phyloP scores from a whole-genome alignment of 495 filamentous ascomycete genomes.

The Trichoderma erinaceum region DNA sequence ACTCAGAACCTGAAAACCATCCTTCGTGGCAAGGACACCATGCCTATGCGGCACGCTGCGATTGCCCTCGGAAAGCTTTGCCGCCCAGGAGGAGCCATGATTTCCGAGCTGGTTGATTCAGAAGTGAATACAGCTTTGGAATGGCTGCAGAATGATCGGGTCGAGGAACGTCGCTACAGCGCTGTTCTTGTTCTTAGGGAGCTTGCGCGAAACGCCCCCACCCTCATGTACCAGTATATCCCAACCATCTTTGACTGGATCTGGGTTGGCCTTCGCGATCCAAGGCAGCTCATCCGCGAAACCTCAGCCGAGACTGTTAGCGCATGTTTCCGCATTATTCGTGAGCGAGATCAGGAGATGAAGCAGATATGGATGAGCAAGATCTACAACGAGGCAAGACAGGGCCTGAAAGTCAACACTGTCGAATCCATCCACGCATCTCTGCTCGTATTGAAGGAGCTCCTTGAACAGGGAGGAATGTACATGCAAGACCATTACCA shows the following conservation, averaged over 20 bases:
- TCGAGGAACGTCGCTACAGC: conserved; percentile 85
- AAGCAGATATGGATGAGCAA: conserved; percentile 79
- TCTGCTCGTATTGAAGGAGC: conserved; percentile 80
- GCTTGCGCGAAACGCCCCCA: conserved; percentile 83
- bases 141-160: conserved; percentile 90
- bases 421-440: conserved; percentile 87
- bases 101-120: conserved; percentile 92
- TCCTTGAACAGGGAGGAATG: conserved; percentile 91
- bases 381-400: conserved; percentile 75
- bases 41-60: conserved; percentile 80
- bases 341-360: conserved; percentile 77
- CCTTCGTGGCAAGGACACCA: conserved; percentile 79
- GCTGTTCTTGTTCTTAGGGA: conserved; percentile 87
- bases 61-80: conserved; percentile 83
- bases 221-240: conserved; percentile 87
- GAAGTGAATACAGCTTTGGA: conserved; percentile 93
- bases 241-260: conserved; percentile 86
- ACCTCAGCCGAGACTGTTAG: conserved; percentile 86
- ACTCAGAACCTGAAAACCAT: conserved; percentile 82
- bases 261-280: conserved; percentile 88
- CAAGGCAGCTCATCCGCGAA: conserved; percentile 81
- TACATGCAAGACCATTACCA: conserved; percentile 91
- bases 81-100: conserved; percentile 85
- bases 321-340: conserved; percentile 89
- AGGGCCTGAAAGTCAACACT: conserved; percentile 70